Evolutionary conservation across 2,329 filamentous ascomycete genomes (phyloP).

Genomic region (Coniochaeta pulveracea): DNA sequence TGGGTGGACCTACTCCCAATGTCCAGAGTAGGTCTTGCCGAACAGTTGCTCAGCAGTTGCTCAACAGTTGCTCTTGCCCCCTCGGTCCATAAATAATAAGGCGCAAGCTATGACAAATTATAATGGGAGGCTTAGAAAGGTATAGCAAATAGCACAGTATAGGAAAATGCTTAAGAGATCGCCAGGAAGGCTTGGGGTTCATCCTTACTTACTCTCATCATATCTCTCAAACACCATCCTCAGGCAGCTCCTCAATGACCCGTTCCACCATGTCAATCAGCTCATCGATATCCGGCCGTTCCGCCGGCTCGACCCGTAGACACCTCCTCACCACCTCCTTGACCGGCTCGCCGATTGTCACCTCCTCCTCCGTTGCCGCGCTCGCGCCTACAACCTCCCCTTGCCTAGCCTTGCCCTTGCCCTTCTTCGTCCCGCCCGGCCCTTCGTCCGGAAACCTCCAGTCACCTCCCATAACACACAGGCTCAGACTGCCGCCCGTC

Average conservation of each 20-base stretch:
- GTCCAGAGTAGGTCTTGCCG: too few relatives aligned
- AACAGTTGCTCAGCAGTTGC: too few relatives aligned
- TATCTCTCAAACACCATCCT: conserved; percentile 32
- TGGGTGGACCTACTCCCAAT: too few relatives aligned
- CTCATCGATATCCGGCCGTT: conserved; percentile 79
- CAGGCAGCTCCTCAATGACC: conserved; percentile 56
- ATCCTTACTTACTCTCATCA: too few relatives aligned
- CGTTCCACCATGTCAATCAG: conserved; percentile 68
- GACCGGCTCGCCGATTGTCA: conserved; percentile 65
- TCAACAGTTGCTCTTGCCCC: too few relatives aligned
- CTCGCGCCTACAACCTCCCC: conserved; percentile 15
- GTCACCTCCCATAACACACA: conserved; percentile 87
- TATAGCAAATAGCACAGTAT: too few relatives aligned
- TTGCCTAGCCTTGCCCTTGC: conserved; percentile 13
- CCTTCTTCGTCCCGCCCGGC: conserved; percentile 37
- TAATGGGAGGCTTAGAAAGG: too few relatives aligned
- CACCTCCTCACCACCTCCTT: conserved; percentile 83
- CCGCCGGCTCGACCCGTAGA: conserved; percentile 73
- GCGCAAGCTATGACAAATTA: too few relatives aligned
- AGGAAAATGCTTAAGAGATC: too few relatives aligned
- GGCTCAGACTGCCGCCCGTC: conserved; percentile 83
- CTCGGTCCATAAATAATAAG: too few relatives aligned
- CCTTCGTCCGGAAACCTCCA: conserved; percentile 94
- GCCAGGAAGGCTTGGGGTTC: too few relatives aligned
- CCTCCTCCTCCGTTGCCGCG: conserved; percentile 24